phyloP scores from a whole-genome alignment of 805 yeast species.

The Candida pseudoglaebosa region DNA sequence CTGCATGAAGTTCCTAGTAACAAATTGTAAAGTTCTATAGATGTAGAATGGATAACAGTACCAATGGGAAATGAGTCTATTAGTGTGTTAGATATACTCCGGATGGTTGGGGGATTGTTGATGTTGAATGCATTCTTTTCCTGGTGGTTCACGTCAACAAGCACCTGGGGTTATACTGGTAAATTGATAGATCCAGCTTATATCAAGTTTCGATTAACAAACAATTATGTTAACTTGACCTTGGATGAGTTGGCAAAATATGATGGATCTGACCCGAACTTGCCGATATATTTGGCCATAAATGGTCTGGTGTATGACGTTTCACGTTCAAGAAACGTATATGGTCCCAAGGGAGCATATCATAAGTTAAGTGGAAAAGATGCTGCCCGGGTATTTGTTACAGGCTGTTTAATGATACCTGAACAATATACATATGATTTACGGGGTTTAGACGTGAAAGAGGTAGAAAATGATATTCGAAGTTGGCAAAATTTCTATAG shows the following conservation, averaged over 20 bases:
- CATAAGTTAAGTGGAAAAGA: slow-evolving; percentile 59
- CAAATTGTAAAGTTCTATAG: background rate
- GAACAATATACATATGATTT: slow-evolving; percentile 64
- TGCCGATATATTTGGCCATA: slow-evolving; percentile 58
- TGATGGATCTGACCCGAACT: slow-evolving; percentile 44
- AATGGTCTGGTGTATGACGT: slow-evolving; percentile 67
- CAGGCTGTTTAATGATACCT: slow-evolving; percentile 57
- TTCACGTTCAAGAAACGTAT: slow-evolving; percentile 42
- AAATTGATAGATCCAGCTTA: slow-evolving; percentile 44
- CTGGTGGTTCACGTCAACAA: slow-evolving; percentile 53
- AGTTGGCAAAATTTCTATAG: slow-evolving; percentile 54
- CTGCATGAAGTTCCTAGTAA: background rate
- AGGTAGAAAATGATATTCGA: slow-evolving; percentile 35
- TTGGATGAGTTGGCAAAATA: slow-evolving; percentile 44
- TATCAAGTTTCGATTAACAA: slow-evolving; percentile 21
- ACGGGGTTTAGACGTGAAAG: slow-evolving; percentile 49
- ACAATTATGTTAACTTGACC: slow-evolving; percentile 29
- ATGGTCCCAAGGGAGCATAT: slow-evolving; percentile 54
- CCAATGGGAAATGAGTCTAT: slow-evolving; percentile 12
- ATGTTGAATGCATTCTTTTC: slow-evolving; percentile 47
- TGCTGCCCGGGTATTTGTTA: slow-evolving; percentile 63
- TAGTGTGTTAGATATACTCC: slow-evolving; percentile 36
- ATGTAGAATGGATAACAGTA: background rate
- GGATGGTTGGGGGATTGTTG: slow-evolving; percentile 45
- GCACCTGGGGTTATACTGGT: slow-evolving; percentile 61